These are phyloP conservation scores for Wallacemonas sp. DNA, from an alignment of 208 protist genomes.

Conservation along the genomic window DNA sequence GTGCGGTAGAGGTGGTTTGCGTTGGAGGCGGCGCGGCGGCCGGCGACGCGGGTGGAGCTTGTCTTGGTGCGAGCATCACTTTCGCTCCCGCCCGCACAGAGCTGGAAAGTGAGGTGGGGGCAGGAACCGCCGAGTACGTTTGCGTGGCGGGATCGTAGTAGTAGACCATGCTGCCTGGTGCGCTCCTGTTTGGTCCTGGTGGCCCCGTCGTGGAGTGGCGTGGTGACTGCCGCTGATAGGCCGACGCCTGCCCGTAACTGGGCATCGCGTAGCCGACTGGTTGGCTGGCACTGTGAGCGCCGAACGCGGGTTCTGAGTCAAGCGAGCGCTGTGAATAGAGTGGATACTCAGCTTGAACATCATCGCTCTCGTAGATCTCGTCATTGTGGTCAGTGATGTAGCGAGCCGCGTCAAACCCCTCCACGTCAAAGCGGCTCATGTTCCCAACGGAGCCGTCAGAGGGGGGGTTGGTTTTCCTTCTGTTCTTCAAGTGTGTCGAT, in stretches of 20 bases:
- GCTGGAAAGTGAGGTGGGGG: background rate
- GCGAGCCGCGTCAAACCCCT: background rate
- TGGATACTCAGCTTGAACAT: background rate
- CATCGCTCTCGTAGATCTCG: background rate
- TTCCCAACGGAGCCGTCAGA: too few relatives aligned
- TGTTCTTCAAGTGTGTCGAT: too few relatives aligned
- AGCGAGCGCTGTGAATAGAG: background rate
- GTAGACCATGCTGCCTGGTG: background rate
- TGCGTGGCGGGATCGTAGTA: constrained; percentile 1
- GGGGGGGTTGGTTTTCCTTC: too few relatives aligned
- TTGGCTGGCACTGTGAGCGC: background rate
- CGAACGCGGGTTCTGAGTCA: background rate
- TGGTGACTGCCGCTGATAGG: constrained; percentile 6
- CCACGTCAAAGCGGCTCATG: constrained; percentile 1
- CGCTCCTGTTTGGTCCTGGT: background rate
- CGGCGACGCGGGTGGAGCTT: background rate
- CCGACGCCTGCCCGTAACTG: constrained; percentile 5
- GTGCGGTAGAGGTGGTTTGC: too few relatives aligned
- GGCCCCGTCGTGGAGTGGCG: background rate
- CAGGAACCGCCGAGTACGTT: background rate
- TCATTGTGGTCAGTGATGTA: background rate
- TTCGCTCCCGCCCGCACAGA: background rate
- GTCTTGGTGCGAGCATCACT: background rate
- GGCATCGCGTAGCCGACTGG: constrained; percentile 7
- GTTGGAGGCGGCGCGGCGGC: background rate